phyloP scores from a whole-genome alignment of 75 land plant genomes.

The Cupressus sempervirens region DNA sequence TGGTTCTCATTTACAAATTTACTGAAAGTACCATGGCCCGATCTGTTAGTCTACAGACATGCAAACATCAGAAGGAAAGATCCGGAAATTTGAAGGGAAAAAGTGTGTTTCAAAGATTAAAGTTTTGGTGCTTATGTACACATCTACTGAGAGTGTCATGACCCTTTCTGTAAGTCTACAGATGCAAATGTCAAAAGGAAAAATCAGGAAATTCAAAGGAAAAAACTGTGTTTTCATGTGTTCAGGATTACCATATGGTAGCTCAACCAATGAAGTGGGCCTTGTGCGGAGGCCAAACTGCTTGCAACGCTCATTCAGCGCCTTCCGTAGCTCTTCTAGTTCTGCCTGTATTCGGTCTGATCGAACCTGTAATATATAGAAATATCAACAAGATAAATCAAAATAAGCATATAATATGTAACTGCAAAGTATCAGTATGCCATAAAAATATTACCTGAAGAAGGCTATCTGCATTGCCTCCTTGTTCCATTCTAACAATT shows the following conservation, averaged over 20 bases:
- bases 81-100: background rate
- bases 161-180: background rate
- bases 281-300: constrained; percentile 62
- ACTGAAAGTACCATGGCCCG: background rate
- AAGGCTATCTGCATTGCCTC: constrained; percentile 79
- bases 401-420: background rate
- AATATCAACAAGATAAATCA: background rate
- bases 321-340: constrained; percentile 81
- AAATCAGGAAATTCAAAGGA: background rate
- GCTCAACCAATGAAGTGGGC: constrained; percentile 57
- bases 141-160: background rate
- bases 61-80: background rate
- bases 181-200: background rate
- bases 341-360: constrained; percentile 82
- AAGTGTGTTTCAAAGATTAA: background rate
- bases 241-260: constrained; percentile 64
- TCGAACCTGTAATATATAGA: constrained; percentile 49
- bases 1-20: background rate
- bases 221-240: background rate
- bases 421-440: background rate
- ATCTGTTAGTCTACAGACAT: background rate
- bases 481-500: constrained; percentile 85
- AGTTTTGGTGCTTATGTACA: background rate
- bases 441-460: constrained; percentile 59
- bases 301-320: constrained; percentile 69